A percentile compares a stretch with the other conserved stretches of the same genome.
phyloP scores from a whole-genome alignment of 768 basidiomycete species.

The Auriscalpium orientale region DNA sequence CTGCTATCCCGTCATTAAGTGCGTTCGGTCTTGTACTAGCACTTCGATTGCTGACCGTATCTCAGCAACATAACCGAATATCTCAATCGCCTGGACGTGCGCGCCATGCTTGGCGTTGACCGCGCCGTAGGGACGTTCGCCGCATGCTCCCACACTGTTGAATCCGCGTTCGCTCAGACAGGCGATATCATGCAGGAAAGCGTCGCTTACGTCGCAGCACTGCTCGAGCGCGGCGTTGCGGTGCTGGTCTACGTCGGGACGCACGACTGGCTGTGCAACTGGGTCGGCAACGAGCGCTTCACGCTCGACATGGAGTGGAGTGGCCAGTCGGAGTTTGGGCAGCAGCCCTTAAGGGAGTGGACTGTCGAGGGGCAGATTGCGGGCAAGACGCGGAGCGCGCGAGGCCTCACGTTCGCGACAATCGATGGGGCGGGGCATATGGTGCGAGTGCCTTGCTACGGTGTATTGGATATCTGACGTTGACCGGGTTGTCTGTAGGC shows the following conservation, averaged over 20 bases:
- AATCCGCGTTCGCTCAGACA: slow-evolving; percentile 36
- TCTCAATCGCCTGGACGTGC: slow-evolving; percentile 51
- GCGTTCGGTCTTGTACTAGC: neutral
- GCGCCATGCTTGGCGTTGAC: slow-evolving; percentile 56
- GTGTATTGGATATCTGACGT: too few relatives aligned
- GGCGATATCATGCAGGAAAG: slow-evolving; percentile 32
- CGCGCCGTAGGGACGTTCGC: slow-evolving; percentile 32
- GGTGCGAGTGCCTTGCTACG: too few relatives aligned
- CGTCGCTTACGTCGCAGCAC: slow-evolving; percentile 37
- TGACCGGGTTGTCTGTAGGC: too few relatives aligned
- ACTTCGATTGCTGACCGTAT: neutral
- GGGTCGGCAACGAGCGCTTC: slow-evolving; percentile 59
- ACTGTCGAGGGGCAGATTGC: too few relatives aligned
- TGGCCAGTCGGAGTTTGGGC: slow-evolving; percentile 39
- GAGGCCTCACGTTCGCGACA: too few relatives aligned
- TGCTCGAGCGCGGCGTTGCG: slow-evolving; percentile 45
- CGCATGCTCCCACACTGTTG: slow-evolving; percentile 36
- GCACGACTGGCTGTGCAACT: slow-evolving; percentile 53
- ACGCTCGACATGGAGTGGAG: slow-evolving; percentile 54
- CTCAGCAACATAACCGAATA: slow-evolving; percentile 49
- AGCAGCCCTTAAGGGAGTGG: slow-evolving; percentile 40
- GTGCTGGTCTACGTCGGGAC: slow-evolving; percentile 49
- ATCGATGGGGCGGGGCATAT: too few relatives aligned
- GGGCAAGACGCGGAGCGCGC: too few relatives aligned
- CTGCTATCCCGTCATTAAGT: slow-evolving; percentile 55